phyloP scores from a whole-genome alignment of 1,284 basidiomycete genomes.

The Takashimella koratensis region DNA sequence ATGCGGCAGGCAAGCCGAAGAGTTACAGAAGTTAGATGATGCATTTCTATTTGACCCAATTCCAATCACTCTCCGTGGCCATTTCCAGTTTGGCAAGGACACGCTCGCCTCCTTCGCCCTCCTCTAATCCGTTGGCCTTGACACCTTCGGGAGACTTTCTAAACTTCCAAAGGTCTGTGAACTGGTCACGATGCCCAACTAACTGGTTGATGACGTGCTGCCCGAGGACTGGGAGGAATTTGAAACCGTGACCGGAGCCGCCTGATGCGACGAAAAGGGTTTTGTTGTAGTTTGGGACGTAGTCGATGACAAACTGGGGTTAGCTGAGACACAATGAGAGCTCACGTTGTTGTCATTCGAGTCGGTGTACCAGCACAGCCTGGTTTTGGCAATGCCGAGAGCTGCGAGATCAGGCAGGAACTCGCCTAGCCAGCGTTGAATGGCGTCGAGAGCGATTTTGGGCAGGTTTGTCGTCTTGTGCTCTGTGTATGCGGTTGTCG shows the following conservation, averaged over 20 bases:
- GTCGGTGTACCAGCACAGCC: constrained; percentile 37
- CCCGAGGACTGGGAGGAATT: constrained; percentile 33
- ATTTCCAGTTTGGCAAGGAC: constrained; percentile 10
- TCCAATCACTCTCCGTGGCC: too few relatives aligned
- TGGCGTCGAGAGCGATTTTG: constrained; percentile 16
- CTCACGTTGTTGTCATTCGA: constrained; percentile 24
- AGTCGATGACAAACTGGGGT: constrained; percentile 29
- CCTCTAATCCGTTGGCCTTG: constrained; percentile 24
- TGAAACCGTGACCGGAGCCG: constrained; percentile 32
- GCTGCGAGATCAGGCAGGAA: constrained; percentile 24
- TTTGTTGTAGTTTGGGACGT: constrained; percentile 24
- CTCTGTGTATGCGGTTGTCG: constrained; percentile 22
- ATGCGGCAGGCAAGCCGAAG: too few relatives aligned
- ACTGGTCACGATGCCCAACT: constrained; percentile 22
- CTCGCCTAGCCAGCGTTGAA: constrained; percentile 18
- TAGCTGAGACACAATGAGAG: too few relatives aligned
- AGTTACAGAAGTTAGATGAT: too few relatives aligned
- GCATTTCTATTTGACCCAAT: too few relatives aligned
- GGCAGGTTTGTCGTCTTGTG: constrained; percentile 19
- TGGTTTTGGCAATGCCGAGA: constrained; percentile 24
- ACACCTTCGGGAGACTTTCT: constrained; percentile 17
- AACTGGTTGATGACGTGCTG: constrained; percentile 26
- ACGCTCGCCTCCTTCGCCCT: constrained; percentile 18
- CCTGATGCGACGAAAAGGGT: constrained; percentile 26
- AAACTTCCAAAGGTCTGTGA: constrained; percentile 24